Evolutionary conservation across 2,329 filamentous ascomycete species (phyloP).

Genomic region (Penicillium thymicola): DNA sequence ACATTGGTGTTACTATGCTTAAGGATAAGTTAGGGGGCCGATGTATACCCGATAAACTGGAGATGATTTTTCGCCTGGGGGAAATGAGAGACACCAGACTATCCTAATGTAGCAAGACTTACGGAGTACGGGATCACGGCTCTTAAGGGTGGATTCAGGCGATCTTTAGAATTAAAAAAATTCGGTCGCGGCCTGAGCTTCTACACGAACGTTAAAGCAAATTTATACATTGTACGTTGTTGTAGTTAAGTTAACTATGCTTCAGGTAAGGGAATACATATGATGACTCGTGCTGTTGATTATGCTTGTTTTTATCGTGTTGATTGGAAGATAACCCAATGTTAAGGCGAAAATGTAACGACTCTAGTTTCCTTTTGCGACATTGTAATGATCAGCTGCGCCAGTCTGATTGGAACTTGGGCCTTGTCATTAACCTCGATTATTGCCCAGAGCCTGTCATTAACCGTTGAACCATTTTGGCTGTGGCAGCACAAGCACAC

Average conservation of each 20-base stretch:
- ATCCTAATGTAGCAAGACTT: conserved; percentile 12
- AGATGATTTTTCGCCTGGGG: background rate
- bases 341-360: background rate
- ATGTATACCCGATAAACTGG: background rate
- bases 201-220: background rate
- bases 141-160: conserved; percentile 8
- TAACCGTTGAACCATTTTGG: background rate
- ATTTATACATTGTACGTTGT: conserved; percentile 13
- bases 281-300: conserved; percentile 6
- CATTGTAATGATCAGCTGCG: background rate
- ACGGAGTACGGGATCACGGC: conserved; percentile 4
- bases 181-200: conserved; percentile 1
- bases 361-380: background rate
- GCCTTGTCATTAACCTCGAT: conserved; percentile 6
- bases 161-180: conserved; percentile 10
- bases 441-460: background rate
- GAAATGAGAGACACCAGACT: background rate
- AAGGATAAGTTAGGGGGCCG: background rate
- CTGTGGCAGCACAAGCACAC: conserved; percentile 3
- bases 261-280: conserved; percentile 18
- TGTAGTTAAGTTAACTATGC: background rate
- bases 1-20: background rate
- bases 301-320: conserved; percentile 6
- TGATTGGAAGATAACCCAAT: background rate
- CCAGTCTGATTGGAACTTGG: conserved; percentile 11